These are phyloP conservation scores for Cymodocea nodosa DNA, from an alignment of 116 monocot species.

Conservation along the genomic window DNA sequence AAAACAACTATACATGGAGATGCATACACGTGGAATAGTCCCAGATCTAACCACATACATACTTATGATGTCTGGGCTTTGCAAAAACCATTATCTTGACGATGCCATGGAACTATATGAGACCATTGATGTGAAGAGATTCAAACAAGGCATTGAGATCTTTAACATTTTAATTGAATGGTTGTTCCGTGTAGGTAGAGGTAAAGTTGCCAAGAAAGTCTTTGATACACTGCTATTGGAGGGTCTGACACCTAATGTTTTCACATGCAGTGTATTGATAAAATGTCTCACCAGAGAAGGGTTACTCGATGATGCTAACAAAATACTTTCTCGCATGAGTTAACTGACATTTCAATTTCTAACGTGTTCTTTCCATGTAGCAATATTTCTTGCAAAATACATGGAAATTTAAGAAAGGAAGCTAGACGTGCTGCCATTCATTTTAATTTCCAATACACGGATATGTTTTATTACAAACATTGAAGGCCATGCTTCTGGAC, in stretches of 20 bases:
- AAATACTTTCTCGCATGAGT: constrained; percentile 8
- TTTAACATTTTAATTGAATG: constrained; percentile 43
- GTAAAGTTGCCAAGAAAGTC: constrained; percentile 14
- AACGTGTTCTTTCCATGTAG: background rate
- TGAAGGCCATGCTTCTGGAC: too few relatives aligned
- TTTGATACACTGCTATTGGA: constrained; percentile 9
- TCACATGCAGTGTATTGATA: constrained; percentile 10
- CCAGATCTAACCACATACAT: constrained; percentile 31
- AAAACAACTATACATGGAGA: constrained; percentile 10
- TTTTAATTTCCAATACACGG: too few relatives aligned
- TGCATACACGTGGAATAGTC: constrained; percentile 14
- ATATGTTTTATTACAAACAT: too few relatives aligned
- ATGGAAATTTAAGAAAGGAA: too few relatives aligned
- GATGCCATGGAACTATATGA: constrained; percentile 30
- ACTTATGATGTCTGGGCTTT: constrained; percentile 37
- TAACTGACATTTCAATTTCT: background rate
- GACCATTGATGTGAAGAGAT: constrained; percentile 24
- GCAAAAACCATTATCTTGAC: constrained; percentile 22
- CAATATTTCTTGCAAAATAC: too few relatives aligned
- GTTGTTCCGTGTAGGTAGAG: constrained; percentile 28
- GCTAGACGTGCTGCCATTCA: too few relatives aligned
- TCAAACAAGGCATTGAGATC: constrained; percentile 29
- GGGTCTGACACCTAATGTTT: constrained; percentile 13
- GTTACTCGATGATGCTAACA: constrained; percentile 7
- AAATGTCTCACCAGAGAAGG: constrained; percentile 8